phyloP scores from a whole-genome alignment of 2,329 filamentous ascomycete genomes.

The Fusarium sp. region DNA sequence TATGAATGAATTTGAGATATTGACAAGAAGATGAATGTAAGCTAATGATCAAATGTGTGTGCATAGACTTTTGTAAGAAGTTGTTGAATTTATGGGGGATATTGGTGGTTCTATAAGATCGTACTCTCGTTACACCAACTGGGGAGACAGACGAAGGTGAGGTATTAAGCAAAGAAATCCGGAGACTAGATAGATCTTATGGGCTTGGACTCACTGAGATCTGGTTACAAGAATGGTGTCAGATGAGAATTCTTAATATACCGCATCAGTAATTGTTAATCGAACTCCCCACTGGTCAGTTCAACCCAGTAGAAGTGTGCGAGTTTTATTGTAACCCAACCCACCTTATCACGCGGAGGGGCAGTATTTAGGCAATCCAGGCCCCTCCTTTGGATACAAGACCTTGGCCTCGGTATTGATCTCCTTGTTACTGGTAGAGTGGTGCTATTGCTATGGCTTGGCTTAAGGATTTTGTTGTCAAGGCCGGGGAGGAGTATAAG shows the following conservation, averaged over 20 bases:
- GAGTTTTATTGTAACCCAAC: background rate
- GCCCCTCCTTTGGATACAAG: background rate
- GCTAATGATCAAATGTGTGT: background rate
- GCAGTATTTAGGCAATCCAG: conserved; percentile 21
- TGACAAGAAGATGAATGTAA: background rate
- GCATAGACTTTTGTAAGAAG: background rate
- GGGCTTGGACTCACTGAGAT: too few relatives aligned
- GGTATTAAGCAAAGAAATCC: background rate
- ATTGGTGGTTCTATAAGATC: background rate
- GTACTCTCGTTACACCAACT: background rate
- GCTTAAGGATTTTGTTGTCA: conserved; percentile 41
- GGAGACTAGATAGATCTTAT: background rate
- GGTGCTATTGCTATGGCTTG: conserved; percentile 43
- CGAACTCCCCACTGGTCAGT: background rate
- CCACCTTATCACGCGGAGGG: background rate
- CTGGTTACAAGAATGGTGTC: background rate
- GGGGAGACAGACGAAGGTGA: background rate
- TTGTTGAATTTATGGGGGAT: background rate
- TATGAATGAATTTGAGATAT: background rate
- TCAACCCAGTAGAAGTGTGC: background rate
- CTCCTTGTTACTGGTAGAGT: background rate
- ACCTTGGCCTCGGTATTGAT: background rate
- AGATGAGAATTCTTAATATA: background rate
- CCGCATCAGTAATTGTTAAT: background rate
- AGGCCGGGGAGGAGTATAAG: conserved; percentile 44